Conservation (phyloP, 2,329 filamentous ascomycete genomes). For the Aspergillus sp. region DNA sequence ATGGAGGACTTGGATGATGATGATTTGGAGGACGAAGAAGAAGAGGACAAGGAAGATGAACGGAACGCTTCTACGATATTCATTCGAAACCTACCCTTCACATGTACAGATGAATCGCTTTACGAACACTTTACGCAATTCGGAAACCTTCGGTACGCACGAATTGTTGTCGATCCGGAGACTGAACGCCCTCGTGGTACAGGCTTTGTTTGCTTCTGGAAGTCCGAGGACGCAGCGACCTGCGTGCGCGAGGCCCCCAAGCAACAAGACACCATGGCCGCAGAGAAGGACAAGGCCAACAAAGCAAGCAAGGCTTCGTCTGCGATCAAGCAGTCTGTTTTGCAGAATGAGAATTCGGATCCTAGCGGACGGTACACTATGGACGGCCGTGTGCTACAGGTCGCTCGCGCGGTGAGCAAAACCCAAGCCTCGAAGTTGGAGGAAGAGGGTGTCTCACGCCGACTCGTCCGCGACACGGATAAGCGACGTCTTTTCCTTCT, state of each 20-base stretch:
- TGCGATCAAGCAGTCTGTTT: slow-evolving; percentile 69
- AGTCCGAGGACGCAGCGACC: slow-evolving; percentile 65
- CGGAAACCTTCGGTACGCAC: slow-evolving; percentile 81
- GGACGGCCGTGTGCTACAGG: slow-evolving; percentile 79
- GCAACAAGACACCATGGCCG: slow-evolving; percentile 36
- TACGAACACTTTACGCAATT: slow-evolving; percentile 85
- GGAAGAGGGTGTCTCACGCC: slow-evolving; percentile 59
- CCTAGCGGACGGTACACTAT: slow-evolving; percentile 81
- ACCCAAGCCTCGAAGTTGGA: slow-evolving; percentile 72
- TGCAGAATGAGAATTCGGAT: slow-evolving; percentile 82
- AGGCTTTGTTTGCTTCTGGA: slow-evolving; percentile 90
- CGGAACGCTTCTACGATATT: slow-evolving; percentile 75
- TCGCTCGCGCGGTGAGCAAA: slow-evolving; percentile 80
- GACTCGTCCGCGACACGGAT: slow-evolving; percentile 71
- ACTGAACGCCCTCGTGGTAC: slow-evolving; percentile 88
- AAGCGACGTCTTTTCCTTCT: slow-evolving; percentile 87
- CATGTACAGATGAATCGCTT: slow-evolving; percentile 73
- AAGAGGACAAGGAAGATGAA: slow-evolving; percentile 44
- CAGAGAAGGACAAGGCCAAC: slow-evolving; percentile 32
- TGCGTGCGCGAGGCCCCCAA: slow-evolving; percentile 75
- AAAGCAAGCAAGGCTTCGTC: slow-evolving; percentile 27
- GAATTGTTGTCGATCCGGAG: slow-evolving; percentile 80
- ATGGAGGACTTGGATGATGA: slow-evolving; percentile 38
- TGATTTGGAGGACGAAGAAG: slow-evolving; percentile 39
- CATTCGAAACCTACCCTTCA: slow-evolving; percentile 90